Base-by-base conservation (phyloP, 306 rosid species). In the Trifolium pratense region DNA sequence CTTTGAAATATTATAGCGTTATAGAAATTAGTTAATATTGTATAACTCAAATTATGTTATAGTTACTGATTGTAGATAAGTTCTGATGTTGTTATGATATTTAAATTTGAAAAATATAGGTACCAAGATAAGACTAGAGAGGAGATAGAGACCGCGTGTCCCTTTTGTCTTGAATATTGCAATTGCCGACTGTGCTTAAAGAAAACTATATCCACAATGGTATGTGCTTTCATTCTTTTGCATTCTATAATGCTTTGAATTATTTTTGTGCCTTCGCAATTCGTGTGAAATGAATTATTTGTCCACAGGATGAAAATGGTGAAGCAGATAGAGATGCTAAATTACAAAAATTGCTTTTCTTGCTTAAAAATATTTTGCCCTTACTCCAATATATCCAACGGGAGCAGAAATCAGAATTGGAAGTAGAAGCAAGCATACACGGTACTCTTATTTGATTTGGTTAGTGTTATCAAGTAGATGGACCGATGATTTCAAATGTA, bases 141-240 rank as follows among this genome's bases (percentile, higher is more conserved):
- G 76, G 89, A 85, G 66, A 73, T 88, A 60, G 77, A 81, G 78
- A 37, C 6, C 52, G 76, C 85, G 25, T 88, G 92, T 55, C 92
- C 92, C 56, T 83, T 81, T 77, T 88, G 92, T 66, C 63, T 78
- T 48, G 79, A 80, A 60, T 79, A 83, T 76, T 88, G 92, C 84
- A 88, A 85, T 75, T 88, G 92, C 75, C 70, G 92, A 75, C 8
- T 83, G 75, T 88, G 92, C 74, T 79, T 88, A 75, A 83, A 85
- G 84, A 80, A 81, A 79, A 73, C 78, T 75, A 64, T 83, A 81
- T 64, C 79, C 37, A 60, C 68, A 39, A 21, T 76, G 85, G 89
- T 86, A 5, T 67, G 85, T 79, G 68, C 58, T 43, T 64, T 75
- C 31, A 23, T 68, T 74, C 52, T 60, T 68, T 55, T 56, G 79